These are phyloP conservation scores for Hypoxylon perforatum DNA, from an alignment of 495 filamentous ascomycete genomes.

Conservation along the genomic window DNA sequence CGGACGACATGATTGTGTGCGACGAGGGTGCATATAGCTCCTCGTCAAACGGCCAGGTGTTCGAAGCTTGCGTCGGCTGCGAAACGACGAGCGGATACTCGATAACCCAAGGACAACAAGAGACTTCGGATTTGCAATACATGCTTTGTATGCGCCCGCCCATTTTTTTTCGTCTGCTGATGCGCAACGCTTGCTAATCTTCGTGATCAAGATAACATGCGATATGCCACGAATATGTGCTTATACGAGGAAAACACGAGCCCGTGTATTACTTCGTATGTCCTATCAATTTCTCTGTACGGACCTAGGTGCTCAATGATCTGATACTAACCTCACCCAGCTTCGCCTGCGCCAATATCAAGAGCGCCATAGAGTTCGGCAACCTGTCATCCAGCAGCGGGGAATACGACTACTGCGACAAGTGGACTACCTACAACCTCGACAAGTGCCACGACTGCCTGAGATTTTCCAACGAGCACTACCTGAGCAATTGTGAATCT, in stretches of 20 bases:
- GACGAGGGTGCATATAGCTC: constrained; percentile 41
- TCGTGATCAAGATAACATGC: constrained; percentile 54
- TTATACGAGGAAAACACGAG: constrained; percentile 46
- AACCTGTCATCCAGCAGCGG: constrained; percentile 49
- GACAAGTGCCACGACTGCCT: constrained; percentile 53
- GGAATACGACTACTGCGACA: constrained; percentile 54
- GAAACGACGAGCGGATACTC: constrained; percentile 53
- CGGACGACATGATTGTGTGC: constrained; percentile 55
- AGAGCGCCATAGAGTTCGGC: constrained; percentile 48
- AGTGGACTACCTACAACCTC: constrained; percentile 49
- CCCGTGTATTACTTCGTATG: constrained; percentile 57
- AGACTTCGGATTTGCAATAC: constrained; percentile 51
- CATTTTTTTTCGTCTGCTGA: background rate
- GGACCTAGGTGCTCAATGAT: too few relatives aligned
- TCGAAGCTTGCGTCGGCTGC: constrained; percentile 55
- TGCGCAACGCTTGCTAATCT: constrained; percentile 7
- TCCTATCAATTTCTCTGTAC: constrained; percentile 2
- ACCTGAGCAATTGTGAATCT: constrained; percentile 54
- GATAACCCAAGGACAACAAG: constrained; percentile 23
- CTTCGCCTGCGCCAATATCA: constrained; percentile 53
- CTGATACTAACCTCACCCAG: constrained; percentile 40
- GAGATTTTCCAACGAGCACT: constrained; percentile 28
- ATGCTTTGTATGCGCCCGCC: constrained; percentile 53
- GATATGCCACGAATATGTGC: constrained; percentile 54
- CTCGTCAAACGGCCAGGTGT: constrained; percentile 48